These are phyloP conservation scores for Blastobotrys americana DNA, from an alignment of 805 yeast genomes.

Conservation along the genomic window DNA sequence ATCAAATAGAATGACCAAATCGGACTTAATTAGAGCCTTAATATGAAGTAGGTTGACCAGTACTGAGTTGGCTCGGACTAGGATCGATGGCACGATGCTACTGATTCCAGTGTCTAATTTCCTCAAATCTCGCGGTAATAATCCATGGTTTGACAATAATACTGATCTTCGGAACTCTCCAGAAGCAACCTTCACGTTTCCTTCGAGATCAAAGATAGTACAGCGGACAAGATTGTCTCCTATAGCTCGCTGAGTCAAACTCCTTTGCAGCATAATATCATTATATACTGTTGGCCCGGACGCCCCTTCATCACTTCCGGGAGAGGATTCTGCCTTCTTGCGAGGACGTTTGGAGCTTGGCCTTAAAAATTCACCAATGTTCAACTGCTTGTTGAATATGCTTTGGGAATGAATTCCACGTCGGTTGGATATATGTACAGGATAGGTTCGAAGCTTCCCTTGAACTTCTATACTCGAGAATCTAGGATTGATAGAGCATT, in stretches of 20 bases:
- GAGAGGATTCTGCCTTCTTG: background rate
- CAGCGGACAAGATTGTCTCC: conserved; percentile 51
- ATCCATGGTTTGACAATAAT: conserved; percentile 63
- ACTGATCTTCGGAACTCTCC: conserved; percentile 67
- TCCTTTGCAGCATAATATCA: conserved; percentile 20
- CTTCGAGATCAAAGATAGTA: conserved; percentile 67
- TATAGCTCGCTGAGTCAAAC: conserved; percentile 14
- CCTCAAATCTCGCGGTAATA: conserved; percentile 83
- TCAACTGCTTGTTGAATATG: too few species aligned
- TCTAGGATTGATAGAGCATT: too few species aligned
- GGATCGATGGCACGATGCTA: conserved; percentile 84
- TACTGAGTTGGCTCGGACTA: conserved; percentile 70
- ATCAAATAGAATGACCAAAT: conserved; percentile 78
- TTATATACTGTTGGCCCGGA: too few species aligned
- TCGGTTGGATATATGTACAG: too few species aligned
- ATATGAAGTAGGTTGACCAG: conserved; percentile 79
- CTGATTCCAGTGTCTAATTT: conserved; percentile 75
- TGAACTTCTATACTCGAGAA: too few species aligned
- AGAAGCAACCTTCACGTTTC: conserved; percentile 63
- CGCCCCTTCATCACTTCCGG: background rate
- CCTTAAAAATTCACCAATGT: too few species aligned
- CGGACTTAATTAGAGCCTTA: conserved; percentile 78
- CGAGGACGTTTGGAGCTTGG: too few species aligned
- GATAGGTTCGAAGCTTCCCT: too few species aligned
- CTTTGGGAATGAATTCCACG: too few species aligned